phyloP scores from a whole-genome alignment of 164 flowering plant species.

The Chloranthus sessilifolius region DNA sequence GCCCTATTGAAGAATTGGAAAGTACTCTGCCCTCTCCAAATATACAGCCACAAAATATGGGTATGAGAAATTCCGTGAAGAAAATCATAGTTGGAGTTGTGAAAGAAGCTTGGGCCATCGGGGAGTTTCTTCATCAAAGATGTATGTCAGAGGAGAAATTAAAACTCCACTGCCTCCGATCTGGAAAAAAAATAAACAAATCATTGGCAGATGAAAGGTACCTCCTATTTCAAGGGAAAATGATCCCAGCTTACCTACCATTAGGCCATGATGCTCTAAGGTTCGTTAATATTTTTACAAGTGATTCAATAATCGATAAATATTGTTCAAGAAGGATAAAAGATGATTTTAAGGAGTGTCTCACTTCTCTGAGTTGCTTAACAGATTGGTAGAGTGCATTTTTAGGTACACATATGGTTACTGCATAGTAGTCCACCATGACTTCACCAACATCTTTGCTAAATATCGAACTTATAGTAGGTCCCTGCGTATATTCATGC shows the following conservation, averaged over 20 bases:
- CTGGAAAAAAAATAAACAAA: conserved; percentile 29
- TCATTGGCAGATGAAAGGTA: neutral
- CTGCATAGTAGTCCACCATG: conserved; percentile 63
- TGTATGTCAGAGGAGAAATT: conserved; percentile 88
- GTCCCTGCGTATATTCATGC: conserved; percentile 52
- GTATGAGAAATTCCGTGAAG: too few species aligned
- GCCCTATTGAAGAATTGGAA: too few species aligned
- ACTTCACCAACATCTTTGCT: conserved; percentile 66
- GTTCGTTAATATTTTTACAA: too few species aligned
- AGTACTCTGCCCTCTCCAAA: too few species aligned
- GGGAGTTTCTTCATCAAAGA: conserved; percentile 93
- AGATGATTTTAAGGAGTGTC: conserved; percentile 13
- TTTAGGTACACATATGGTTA: conserved; percentile 86
- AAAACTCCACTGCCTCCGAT: conserved; percentile 97
- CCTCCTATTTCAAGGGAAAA: too few species aligned
- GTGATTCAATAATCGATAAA: neutral
- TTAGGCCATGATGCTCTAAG: too few species aligned
- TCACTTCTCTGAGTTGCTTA: conserved; percentile 83
- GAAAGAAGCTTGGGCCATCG: conserved; percentile 72
- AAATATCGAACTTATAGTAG: conserved; percentile 86
- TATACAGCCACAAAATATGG: too few species aligned
- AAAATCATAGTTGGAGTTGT: conserved; percentile 46
- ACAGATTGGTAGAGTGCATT: conserved; percentile 84
- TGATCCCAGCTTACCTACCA: too few species aligned
- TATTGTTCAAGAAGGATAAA: neutral